Conservation (phyloP, 257 asterid genomes). For the Ballota nigra region DNA sequence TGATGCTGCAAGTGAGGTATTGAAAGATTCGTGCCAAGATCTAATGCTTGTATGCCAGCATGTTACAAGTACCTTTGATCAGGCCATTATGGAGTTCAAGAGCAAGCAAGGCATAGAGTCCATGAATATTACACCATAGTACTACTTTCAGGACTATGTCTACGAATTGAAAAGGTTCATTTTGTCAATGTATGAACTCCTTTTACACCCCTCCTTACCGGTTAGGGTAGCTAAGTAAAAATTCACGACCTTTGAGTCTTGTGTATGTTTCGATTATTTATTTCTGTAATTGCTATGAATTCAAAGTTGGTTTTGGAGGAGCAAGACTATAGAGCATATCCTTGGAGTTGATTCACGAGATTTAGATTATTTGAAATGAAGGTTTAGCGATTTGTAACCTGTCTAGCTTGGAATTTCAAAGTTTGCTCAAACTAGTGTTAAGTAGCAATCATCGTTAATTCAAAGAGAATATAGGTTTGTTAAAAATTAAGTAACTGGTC, state of each 20-base stretch:
- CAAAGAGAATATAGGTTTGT: neutral
- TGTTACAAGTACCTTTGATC: constrained; percentile 62
- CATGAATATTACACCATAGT: constrained; percentile 33
- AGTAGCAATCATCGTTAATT: neutral
- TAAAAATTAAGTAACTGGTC: neutral
- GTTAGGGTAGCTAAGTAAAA: too few relatives aligned
- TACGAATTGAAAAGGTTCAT: neutral
- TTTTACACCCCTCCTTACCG: neutral
- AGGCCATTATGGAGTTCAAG: constrained; percentile 63
- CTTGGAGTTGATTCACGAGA: neutral
- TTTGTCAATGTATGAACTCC: too few relatives aligned
- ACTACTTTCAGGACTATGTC: neutral
- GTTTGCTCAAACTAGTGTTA: neutral
- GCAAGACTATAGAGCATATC: neutral
- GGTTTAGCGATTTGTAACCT: neutral
- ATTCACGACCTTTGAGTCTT: neutral
- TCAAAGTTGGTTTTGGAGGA: neutral
- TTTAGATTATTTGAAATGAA: neutral
- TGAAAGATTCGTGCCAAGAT: constrained; percentile 83
- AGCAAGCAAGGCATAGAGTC: constrained; percentile 26
- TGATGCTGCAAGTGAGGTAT: constrained; percentile 76
- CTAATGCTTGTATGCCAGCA: constrained; percentile 72
- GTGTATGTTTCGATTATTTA: neutral
- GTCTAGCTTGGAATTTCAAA: neutral
- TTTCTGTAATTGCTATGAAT: neutral